Conservation (phyloP, 208 protist genomes). For the Tetramitus jugosus region DNA sequence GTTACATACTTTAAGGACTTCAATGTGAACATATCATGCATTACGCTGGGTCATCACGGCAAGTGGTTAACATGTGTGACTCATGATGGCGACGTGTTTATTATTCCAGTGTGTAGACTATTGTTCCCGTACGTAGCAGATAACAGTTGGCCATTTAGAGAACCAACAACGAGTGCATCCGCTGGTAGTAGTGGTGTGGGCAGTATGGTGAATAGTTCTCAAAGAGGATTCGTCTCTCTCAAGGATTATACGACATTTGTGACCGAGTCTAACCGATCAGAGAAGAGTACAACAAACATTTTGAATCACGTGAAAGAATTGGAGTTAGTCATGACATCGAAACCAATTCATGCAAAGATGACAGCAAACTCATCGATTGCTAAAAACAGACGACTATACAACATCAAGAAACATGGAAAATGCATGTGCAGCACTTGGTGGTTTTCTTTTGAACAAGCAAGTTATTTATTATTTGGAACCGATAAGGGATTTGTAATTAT, state of each 20-base stretch:
- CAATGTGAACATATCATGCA: background rate
- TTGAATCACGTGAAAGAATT: background rate
- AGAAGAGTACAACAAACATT: background rate
- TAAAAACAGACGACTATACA: background rate
- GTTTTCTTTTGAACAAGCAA: background rate
- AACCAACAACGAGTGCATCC: background rate
- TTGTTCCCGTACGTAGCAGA: background rate
- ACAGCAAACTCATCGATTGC: no score
- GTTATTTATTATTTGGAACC: background rate
- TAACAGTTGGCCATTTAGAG: background rate
- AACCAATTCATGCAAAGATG: no score
- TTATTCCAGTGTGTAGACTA: background rate
- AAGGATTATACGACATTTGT: background rate
- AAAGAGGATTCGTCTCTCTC: background rate
- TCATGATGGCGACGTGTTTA: background rate
- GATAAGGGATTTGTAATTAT: background rate
- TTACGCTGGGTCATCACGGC: background rate
- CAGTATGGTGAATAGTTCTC: background rate
- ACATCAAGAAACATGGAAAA: background rate
- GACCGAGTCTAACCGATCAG: background rate
- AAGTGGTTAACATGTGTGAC: background rate
- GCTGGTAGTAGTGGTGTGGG: background rate
- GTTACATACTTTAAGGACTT: conserved; percentile 11
- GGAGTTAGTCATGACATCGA: background rate
- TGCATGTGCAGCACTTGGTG: background rate